Conservation (phyloP, 257 asterid species). For the Fraxinus americana region DNA sequence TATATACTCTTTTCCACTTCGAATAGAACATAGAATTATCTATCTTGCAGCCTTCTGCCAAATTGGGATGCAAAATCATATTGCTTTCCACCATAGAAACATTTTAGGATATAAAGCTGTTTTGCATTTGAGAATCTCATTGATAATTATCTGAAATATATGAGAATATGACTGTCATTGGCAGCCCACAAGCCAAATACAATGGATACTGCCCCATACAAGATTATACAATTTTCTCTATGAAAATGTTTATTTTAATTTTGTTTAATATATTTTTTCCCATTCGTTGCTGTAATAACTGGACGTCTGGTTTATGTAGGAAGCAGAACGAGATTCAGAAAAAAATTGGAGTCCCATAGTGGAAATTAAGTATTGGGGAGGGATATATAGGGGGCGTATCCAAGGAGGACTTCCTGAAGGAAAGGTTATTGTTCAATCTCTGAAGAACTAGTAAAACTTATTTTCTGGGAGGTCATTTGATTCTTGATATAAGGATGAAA, state of each 20-base stretch:
- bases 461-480: conserved; percentile 16
- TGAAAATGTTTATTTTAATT: not conserved
- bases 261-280: not conserved
- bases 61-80: conserved; percentile 1
- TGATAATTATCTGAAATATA: conserved; percentile 14
- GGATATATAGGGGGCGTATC: conserved; percentile 75
- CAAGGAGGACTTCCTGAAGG: conserved; percentile 99
- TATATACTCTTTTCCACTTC: not conserved
- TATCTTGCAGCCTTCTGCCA: conserved; percentile 10
- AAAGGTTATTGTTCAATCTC: conserved; percentile 60
- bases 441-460: conserved; percentile 21
- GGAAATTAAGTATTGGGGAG: conserved; percentile 89
- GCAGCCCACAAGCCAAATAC: not conserved
- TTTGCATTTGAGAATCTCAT: conserved; percentile 2
- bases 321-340: conserved; percentile 86
- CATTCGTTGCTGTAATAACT: conserved; percentile 14
- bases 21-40: not conserved
- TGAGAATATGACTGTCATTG: not conserved
- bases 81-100: not conserved
- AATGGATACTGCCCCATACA: not conserved
- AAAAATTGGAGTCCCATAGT: conserved; percentile 85
- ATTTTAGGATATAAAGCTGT: not conserved
- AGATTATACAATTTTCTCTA: not conserved
- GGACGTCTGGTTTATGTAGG: conserved; percentile 45
- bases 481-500: not conserved